phyloP scores from a whole-genome alignment of 176 grass and related monocot genomes.

The Carex parvula region DNA sequence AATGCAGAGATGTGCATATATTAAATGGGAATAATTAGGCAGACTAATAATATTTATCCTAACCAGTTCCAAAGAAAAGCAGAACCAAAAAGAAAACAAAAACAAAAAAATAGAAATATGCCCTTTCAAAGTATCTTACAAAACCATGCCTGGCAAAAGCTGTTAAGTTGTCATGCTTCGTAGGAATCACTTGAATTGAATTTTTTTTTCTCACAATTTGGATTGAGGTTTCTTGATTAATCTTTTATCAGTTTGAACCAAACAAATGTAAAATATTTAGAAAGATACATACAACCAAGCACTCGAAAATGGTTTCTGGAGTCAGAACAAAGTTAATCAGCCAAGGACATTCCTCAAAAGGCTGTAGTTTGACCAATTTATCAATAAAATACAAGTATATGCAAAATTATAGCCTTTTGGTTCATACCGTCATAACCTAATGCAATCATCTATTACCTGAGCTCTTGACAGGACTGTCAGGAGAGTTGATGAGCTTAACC shows the following conservation, averaged over 20 bases:
- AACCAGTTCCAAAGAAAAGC: neutral
- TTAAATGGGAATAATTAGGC: neutral
- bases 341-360: neutral
- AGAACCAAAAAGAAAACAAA: neutral
- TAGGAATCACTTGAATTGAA: neutral
- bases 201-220: neutral
- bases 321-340: neutral
- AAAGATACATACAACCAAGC: neutral
- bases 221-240: neutral
- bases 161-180: neutral
- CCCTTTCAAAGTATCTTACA: neutral
- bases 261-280: neutral
- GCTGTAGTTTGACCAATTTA: neutral
- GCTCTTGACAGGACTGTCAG: constrained; percentile 64
- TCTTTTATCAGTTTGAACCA: neutral
- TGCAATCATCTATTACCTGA: constrained; percentile 48
- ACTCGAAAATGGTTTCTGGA: neutral
- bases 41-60: neutral
- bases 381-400: neutral
- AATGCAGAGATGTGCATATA: constrained; percentile 20
- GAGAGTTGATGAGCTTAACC: constrained; percentile 64
- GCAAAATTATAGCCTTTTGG: neutral
- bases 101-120: neutral
- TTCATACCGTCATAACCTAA: neutral
- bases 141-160: neutral